Percentiles rank a stretch among this genome's conserved stretches.
These are phyloP conservation scores for Cladosporium sp. DNA, from an alignment of 2,329 filamentous ascomycete species.

Conservation along the genomic window DNA sequence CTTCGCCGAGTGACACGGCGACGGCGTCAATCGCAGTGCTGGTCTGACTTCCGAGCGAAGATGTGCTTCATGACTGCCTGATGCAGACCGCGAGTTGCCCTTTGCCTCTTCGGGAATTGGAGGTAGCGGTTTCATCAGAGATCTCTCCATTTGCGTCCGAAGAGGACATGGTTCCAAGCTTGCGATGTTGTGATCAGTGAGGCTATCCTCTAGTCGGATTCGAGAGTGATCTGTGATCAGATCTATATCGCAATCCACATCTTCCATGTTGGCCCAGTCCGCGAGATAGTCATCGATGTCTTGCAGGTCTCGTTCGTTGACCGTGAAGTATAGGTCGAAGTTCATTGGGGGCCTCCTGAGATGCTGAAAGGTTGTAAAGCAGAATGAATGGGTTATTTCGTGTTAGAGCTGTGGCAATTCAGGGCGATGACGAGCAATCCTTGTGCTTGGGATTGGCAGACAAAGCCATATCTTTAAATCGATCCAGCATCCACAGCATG, in stretches of 20 bases:
- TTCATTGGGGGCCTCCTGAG: neutral
- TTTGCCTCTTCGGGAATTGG: neutral
- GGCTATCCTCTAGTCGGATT: neutral
- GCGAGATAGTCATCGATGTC: neutral
- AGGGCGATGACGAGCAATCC: no score
- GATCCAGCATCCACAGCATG: neutral
- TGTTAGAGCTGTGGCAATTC: no score
- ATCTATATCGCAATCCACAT: neutral
- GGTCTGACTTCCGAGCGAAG: no score
- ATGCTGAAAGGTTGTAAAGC: neutral
- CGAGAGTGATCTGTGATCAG: neutral
- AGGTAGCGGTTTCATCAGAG: neutral
- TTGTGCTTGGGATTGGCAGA: no score
- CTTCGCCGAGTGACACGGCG: no score
- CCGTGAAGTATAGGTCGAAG: neutral
- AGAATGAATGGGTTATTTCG: neutral
- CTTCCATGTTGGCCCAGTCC: neutral
- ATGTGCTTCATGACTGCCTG: neutral
- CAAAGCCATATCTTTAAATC: neutral
- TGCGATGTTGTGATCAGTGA: neutral
- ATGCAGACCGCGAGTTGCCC: neutral
- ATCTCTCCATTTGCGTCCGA: neutral
- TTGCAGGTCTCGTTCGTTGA: neutral
- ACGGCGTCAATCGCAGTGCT: no score
- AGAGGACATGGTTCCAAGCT: neutral